Base-by-base conservation (phyloP, 139 green algal species). In the Chlorella sorokiniana region DNA sequence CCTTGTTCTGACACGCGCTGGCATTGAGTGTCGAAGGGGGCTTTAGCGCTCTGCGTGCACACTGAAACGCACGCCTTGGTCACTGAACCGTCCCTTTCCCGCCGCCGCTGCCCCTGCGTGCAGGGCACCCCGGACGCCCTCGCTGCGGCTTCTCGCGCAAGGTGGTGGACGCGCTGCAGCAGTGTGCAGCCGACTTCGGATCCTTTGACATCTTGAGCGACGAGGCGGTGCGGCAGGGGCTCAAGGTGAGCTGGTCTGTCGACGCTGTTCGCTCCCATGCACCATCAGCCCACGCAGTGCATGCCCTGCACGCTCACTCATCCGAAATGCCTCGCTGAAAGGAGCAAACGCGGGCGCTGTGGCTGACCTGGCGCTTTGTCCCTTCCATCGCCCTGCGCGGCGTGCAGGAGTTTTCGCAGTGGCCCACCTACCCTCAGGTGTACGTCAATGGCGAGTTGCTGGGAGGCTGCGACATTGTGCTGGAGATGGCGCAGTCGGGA, bases 361-460 rank as follows among this genome's bases (percentile, higher is more conserved):
- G 10, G 25, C 22, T 62, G 52, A 14, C 22, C 6, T 4, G 22
- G 29, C 25, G 52, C 52, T 23, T 23, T 23, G 6, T 62, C 52
- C 52, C 8, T 22, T 23, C 52, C 52, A 20, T 23, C 8, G 52
- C n/a, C 8, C 52, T 62, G 52, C 29, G 52, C 52, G 25, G 22
- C 16, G 2, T 83, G 71, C 76, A 87, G 78, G 88, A 91, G 77
- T 95, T 92, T 79, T 91, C 85, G 38, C 85, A 94, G 62, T 98
- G 95, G 95, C 95, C 95, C 27, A 98, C 95, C 11, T 98, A 94
- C 84, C 95, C 95, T 20, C 95, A 98, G 89, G 88, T 96, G 65
- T 97, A 95, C 80, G 88, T 90, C 4, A 83, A 89, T 4, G 91
- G 92, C 7, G 94, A 98, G 86, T n/a, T n/a, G n/a, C n/a, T n/a